Conservation (phyloP, 2,329 filamentous ascomycete species). For the Fusarium humuli region DNA sequence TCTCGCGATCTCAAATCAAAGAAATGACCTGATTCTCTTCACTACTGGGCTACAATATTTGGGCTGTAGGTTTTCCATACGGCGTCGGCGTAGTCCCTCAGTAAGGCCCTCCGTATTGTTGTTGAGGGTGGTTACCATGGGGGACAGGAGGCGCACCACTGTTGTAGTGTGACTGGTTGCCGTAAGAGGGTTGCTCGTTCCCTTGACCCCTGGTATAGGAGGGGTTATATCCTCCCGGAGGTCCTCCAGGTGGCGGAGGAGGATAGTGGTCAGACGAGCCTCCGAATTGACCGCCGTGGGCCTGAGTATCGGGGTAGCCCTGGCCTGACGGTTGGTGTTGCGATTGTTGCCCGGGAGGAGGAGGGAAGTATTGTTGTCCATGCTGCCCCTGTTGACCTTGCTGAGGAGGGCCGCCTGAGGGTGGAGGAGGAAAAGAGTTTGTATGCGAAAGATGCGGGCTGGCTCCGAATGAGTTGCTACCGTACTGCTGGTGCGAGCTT, state of each 20-base stretch:
- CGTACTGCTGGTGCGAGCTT: slow-evolving; percentile 40
- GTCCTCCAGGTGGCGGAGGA: slow-evolving; percentile 40
- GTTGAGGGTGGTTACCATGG: slow-evolving; percentile 50
- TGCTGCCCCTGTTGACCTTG: slow-evolving; percentile 34
- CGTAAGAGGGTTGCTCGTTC: slow-evolving; percentile 46
- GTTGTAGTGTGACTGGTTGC: slow-evolving; percentile 45
- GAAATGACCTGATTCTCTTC: slow-evolving; percentile 5
- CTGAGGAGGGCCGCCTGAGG: slow-evolving; percentile 38
- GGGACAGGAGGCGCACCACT: slow-evolving; percentile 46
- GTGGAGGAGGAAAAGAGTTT: slow-evolving; percentile 45
- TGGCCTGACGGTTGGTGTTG: slow-evolving; percentile 41
- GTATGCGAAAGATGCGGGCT: slow-evolving; percentile 43
- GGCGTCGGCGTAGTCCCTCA: slow-evolving; percentile 21
- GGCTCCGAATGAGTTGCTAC: slow-evolving; percentile 34
- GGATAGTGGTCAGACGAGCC: slow-evolving; percentile 41
- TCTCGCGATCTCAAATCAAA: slow-evolving; percentile 31
- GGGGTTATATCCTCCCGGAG: slow-evolving; percentile 46
- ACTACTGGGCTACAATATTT: slow-evolving; percentile 12
- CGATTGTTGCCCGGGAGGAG: slow-evolving; percentile 39
- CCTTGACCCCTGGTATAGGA: slow-evolving; percentile 47
- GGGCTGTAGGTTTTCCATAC: background rate
- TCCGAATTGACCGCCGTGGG: slow-evolving; percentile 36
- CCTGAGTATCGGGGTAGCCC: slow-evolving; percentile 39
- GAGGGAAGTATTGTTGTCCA: slow-evolving; percentile 38
- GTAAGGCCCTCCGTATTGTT: slow-evolving; percentile 44